Evolutionary conservation across 169 alveolate species (phyloP).

Genomic region (Sarcocystis neurona): DNA sequence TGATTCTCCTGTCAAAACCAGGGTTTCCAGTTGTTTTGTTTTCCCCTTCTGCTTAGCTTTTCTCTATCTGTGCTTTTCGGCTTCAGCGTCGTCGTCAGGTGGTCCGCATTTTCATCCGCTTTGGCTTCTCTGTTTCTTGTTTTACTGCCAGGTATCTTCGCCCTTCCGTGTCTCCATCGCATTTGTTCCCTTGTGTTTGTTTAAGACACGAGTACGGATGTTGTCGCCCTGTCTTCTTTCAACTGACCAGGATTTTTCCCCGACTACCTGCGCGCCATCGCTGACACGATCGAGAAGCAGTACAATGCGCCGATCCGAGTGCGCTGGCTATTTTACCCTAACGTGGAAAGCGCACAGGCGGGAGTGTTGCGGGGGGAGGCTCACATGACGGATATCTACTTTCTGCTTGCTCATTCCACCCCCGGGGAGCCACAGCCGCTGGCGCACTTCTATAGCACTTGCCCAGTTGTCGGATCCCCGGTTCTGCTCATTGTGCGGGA

Average conservation of each 20-base stretch:
- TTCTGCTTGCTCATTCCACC: constrained; percentile 32
- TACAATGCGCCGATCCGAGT: constrained; percentile 18
- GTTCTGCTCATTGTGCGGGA: constrained; percentile 10
- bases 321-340: constrained; percentile 24
- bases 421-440: constrained; percentile 51
- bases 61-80: too few species aligned
- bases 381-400: constrained; percentile 60
- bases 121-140: too few species aligned
- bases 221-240: not conserved
- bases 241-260: constrained; percentile 45
- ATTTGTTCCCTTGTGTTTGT: not conserved
- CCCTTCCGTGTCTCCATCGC: not conserved
- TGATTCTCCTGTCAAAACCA: not conserved
- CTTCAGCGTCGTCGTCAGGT: too few species aligned
- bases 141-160: too few species aligned
- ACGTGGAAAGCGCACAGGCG: constrained; percentile 17
- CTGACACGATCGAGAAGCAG: not conserved
- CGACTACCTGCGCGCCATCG: constrained; percentile 26
- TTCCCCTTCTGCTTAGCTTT: too few species aligned
- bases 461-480: constrained; percentile 47
- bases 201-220: too few species aligned
- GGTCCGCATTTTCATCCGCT: too few species aligned
- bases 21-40: too few species aligned
- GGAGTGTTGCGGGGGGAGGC: constrained; percentile 46
- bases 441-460: constrained; percentile 34